phyloP scores from a whole-genome alignment of 2,329 filamentous ascomycete genomes.

The Didymella pinodella region DNA sequence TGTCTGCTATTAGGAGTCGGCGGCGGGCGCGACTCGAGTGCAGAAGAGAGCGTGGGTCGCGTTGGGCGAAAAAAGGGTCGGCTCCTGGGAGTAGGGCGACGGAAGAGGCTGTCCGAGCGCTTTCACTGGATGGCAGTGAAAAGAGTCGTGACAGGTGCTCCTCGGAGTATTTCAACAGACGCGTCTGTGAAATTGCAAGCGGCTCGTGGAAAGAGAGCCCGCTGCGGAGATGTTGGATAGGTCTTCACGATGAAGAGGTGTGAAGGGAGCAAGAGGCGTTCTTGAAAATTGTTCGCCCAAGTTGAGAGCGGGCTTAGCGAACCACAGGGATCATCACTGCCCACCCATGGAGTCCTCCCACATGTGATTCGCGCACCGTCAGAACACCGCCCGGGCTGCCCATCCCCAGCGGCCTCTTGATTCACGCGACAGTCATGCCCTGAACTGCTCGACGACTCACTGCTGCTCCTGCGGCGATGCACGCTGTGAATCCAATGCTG shows the following conservation, averaged over 20 bases:
- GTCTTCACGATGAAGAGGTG: constrained; percentile 50
- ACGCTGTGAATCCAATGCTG: background rate
- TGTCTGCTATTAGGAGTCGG: constrained; percentile 38
- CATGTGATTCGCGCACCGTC: constrained; percentile 24
- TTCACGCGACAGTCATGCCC: constrained; percentile 2
- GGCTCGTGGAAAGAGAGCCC: constrained; percentile 44
- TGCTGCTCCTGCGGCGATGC: background rate
- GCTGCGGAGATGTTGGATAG: constrained; percentile 39
- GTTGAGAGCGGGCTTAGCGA: constrained; percentile 34
- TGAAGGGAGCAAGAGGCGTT: constrained; percentile 25
- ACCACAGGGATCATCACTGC: constrained; percentile 21
- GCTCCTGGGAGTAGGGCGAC: constrained; percentile 44
- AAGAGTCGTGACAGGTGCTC: constrained; percentile 43
- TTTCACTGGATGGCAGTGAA: constrained; percentile 43
- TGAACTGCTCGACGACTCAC: background rate
- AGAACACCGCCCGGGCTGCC: background rate
- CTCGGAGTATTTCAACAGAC: constrained; percentile 49
- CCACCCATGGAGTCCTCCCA: constrained; percentile 11
- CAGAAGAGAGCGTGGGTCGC: constrained; percentile 35
- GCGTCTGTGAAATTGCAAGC: constrained; percentile 50
- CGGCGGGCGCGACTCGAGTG: constrained; percentile 37
- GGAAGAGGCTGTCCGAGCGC: constrained; percentile 45
- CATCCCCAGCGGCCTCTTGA: background rate
- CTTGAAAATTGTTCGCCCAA: constrained; percentile 37
- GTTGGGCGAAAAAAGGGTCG: constrained; percentile 35